These are phyloP conservation scores for Cytospora leucostoma DNA, from an alignment of 2,329 filamentous ascomycete species.

Conservation along the genomic window DNA sequence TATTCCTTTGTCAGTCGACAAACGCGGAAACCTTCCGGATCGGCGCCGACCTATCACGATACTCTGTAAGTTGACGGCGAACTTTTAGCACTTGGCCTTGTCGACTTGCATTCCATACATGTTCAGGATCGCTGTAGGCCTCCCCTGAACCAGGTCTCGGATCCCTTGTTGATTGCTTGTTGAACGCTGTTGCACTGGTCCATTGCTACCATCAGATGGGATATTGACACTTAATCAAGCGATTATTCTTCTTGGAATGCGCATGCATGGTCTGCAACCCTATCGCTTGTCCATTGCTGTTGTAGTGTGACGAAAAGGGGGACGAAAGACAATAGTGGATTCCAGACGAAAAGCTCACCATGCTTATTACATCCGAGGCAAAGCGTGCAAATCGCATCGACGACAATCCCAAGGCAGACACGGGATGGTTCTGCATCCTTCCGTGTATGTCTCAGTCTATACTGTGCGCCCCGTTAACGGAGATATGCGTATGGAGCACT, in stretches of 20 bases:
- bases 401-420: not conserved
- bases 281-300: not conserved
- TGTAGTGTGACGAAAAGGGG: not conserved
- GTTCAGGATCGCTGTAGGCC: slow-evolving; percentile 8
- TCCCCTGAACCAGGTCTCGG: not conserved
- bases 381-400: not conserved
- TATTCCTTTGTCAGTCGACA: not conserved
- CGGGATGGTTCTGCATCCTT: not conserved
- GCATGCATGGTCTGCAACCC: slow-evolving; percentile 15
- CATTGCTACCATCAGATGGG: not conserved
- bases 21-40: not conserved
- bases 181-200: slow-evolving; percentile 6
- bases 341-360: not conserved
- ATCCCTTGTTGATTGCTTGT: slow-evolving; percentile 11
- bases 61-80: not conserved
- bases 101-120: not conserved
- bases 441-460: not conserved
- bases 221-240: not conserved
- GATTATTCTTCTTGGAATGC: not conserved
- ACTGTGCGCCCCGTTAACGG: not conserved
- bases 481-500: not conserved
- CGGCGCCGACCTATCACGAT: not conserved
- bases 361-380: not conserved
- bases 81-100: not conserved
- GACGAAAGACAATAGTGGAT: not conserved